These are phyloP conservation scores for Kuraishia molischiana DNA, from an alignment of 805 yeast genomes.

Conservation along the genomic window DNA sequence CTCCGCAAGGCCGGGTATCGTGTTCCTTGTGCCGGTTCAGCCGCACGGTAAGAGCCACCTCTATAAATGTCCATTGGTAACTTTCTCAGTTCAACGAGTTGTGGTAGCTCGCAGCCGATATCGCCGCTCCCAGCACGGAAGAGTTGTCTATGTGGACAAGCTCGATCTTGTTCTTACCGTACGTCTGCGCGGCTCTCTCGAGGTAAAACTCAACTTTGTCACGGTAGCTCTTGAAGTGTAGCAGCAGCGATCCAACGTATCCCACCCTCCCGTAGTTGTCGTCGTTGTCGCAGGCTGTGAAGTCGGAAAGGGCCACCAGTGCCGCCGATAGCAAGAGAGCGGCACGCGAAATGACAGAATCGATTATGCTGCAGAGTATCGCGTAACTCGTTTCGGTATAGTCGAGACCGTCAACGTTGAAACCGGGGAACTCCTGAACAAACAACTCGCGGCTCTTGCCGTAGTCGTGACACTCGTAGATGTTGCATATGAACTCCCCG, in stretches of 20 bases:
- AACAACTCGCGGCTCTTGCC: conserved; percentile 10
- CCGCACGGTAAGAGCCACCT: too few species aligned
- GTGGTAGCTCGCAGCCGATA: conserved; percentile 29
- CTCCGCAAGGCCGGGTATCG: too few species aligned
- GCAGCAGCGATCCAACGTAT: conserved; percentile 42
- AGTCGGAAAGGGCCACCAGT: conserved; percentile 25
- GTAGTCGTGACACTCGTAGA: conserved; percentile 23
- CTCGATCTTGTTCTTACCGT: conserved; percentile 13
- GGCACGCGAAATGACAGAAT: conserved; percentile 31
- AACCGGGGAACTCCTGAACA: conserved; percentile 7
- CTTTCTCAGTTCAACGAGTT: too few species aligned
- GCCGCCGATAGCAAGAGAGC: conserved; percentile 32
- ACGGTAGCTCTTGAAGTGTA: conserved; percentile 30
- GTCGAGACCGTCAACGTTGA: not conserved
- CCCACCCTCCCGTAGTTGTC: conserved; percentile 20
- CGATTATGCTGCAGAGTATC: conserved; percentile 15
- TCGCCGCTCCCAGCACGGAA: conserved; percentile 43
- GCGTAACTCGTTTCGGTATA: conserved; percentile 15
- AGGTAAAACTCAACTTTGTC: conserved; percentile 17
- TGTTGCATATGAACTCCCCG: conserved; percentile 30
- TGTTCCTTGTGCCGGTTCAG: too few species aligned
- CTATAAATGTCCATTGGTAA: too few species aligned
- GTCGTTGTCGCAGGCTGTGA: conserved; percentile 10
- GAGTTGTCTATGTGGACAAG: conserved; percentile 33
- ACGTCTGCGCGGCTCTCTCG: not conserved